Base-by-base conservation (phyloP, 2,329 filamentous ascomycete genomes). In the Pyricularia sp. region DNA sequence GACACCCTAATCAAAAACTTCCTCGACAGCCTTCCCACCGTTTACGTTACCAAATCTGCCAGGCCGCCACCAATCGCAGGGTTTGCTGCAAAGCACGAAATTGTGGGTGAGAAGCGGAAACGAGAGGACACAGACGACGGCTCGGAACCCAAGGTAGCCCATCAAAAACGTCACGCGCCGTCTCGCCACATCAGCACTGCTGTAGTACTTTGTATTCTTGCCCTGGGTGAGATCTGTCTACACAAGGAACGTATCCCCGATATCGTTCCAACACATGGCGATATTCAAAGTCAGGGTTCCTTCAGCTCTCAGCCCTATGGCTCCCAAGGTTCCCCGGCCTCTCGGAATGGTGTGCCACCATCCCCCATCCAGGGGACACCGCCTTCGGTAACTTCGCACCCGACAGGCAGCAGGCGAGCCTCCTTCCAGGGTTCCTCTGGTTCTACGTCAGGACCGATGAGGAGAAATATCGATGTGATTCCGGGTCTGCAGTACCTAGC, bases 401-500 rank as follows among this genome's bases (percentile, higher is more conserved):
- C 82, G 0, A 84, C 80, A 71, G 84, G 83, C 73, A 81, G 86
- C 72, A 81, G 86, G 67, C 80, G 85, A 69, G 80, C 81, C 4
- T 88, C 86, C 0, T 76, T 85, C 63, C 83, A 88, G 64, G 74
- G 82, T 78, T 70, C 72, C 71, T 61, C 72, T 14, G 31, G 69
- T 63, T 50, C 42, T 10, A 50, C 42, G 2, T 65, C 73, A 6
- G 69, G 69, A 20, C 68, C 59, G 10, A 70, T 67, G 3, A 81
- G 76, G 72, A 72, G 86, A 73, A 97, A 97, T 75, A 84, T 95
- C 67, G 93, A 98, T 74, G 85, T 91, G 7, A 91, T 97, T 70
- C 94, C 95, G 0, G 95, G 95, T 0, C 81, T 98, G 69, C 91
- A 93, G 33, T 97, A 97, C 76, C 97, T 94, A 77, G 91, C 92